Evolutionary conservation across 2,329 filamentous ascomycete species (phyloP), one percentile per base, ranked within the genome.

Genomic region (Bipolaris cookei): DNA sequence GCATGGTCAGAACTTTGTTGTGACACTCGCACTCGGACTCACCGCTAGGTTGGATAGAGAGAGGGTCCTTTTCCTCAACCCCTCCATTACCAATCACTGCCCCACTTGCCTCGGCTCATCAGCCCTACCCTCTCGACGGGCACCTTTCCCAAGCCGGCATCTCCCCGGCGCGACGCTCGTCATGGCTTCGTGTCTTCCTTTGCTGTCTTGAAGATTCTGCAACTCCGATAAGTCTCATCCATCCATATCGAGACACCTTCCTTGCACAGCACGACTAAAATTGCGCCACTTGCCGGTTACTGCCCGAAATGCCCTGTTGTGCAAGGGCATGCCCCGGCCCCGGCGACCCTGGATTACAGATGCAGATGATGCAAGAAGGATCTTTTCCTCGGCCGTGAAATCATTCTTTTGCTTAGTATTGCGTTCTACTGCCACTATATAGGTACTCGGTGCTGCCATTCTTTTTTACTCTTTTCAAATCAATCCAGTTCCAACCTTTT

Each of bases 31-130:
- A 28, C 25, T 28, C 25, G 25, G 7, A 28, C 28, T 55, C 43
- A 48, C 43, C 42, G 49, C 42, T 44, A 32, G 28, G 37, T 7
- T 18, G 25, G 25, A 18, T 18, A 30, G 25, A 20, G 41, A 44
- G 14, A 30, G 34, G 21, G 37, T 28, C 38, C 23, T 44, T 30
- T 34, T 21, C 20, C 23, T 34, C 8, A 38, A 50, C 56, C 58
- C 58, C 43, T 54, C 54, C 59, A 60, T 64, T 58, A 60, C 59
- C 55, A 65, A 61, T 59, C 48, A 34, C 18, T n/a, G 45, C 62
- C 67, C 67, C 65, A 66, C 65, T 66, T 69, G 60, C 67, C 67
- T 68, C 65, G 67, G 67, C 56, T 61, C 54, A 62, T 61, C 54
- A 62, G 54, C 43, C 51, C 44, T 57, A 54, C 39, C 16, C 38